Evolutionary conservation across 352 stramenopile species (phyloP).

Genomic region (Pythium guiyangense): DNA sequence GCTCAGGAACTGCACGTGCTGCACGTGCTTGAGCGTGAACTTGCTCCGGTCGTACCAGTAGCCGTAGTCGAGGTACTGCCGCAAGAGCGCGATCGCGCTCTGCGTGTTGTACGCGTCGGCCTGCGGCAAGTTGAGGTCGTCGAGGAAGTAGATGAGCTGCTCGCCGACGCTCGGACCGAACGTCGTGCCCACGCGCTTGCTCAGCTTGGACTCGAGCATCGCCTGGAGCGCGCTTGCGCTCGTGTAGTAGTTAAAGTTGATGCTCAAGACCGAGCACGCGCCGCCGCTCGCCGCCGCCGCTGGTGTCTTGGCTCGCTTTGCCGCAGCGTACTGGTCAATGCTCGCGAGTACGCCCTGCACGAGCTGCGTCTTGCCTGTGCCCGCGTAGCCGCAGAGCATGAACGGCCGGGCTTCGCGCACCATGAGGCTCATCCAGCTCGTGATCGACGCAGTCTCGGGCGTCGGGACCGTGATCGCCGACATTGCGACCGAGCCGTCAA

Average conservation of each 20-base stretch:
- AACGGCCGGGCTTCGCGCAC: constrained; percentile 89
- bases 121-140: constrained; percentile 95
- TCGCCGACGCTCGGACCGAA: constrained; percentile 77
- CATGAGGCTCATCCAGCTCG: constrained; percentile 93
- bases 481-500: constrained; percentile 72
- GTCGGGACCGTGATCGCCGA: constrained; percentile 90
- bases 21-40: constrained; percentile 90
- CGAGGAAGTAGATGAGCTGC: constrained; percentile 94
- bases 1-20: constrained; percentile 92
- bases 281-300: background rate
- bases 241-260: constrained; percentile 88
- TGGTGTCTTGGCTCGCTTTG: constrained; percentile 8
- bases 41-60: constrained; percentile 94
- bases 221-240: constrained; percentile 61
- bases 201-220: constrained; percentile 85
- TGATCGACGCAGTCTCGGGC: constrained; percentile 90
- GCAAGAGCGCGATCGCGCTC: constrained; percentile 89
- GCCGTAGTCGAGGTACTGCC: constrained; percentile 94
- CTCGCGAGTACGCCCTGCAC: constrained; percentile 80
- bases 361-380: constrained; percentile 94
- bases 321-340: constrained; percentile 32
- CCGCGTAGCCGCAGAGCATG: constrained; percentile 91
- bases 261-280: constrained; percentile 58
- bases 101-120: constrained; percentile 95
- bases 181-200: constrained; percentile 85